Base-by-base conservation (phyloP, 1,284 basidiomycete species). In the Apiotrichum montevideense region DNA sequence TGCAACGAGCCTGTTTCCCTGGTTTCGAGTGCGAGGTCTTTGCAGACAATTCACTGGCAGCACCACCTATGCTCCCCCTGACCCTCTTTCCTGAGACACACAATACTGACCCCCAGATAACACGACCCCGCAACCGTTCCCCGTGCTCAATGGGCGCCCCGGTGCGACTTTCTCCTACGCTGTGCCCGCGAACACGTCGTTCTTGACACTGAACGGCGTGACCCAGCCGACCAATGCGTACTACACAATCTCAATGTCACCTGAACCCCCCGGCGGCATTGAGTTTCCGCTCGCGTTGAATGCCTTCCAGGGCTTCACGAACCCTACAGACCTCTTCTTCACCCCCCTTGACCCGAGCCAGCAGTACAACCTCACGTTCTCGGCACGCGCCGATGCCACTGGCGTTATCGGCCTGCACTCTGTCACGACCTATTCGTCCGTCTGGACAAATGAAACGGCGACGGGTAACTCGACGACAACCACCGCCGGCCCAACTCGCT, bases 111-210 rank as follows among this genome's bases (percentile, higher is more conserved):
- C 11, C 6, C 14, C 46, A 35, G 35, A 35, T 35, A 47, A 47
- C 32, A 47, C 46, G 10, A 4, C 46, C 3, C 6, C 46, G 9
- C 9, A 29, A 6, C 5, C 35, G 3, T 4, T 49, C 14, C 35
- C 35, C 10, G 45, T 52, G 4, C 50, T 56, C 39, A 47, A 42
- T 6, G 55, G 50, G 5, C 50, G 51, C 3, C 37, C 55, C 1
- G 49, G 49, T 8, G 15, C 44, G 1, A 5, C 39, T 3, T 37
- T 52, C 11, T 15, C 33, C 32, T 43, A 39, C 34, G 7, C 48
- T 4, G 37, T 58, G 4, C 56, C 56, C 2, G 52, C 39, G 21
- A 58, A 58, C 45, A 58, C 48, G n/a, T 51, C 56, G n/a, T 51
- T 44, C 40, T 11, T 58, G 5, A 29, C 51, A 3, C 37, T 58